Percentiles rank a stretch among this genome's conserved stretches.
These are phyloP conservation scores for Sphaerostilbella broomeana DNA, from an alignment of 2,329 filamentous ascomycete genomes.

Conservation along the genomic window DNA sequence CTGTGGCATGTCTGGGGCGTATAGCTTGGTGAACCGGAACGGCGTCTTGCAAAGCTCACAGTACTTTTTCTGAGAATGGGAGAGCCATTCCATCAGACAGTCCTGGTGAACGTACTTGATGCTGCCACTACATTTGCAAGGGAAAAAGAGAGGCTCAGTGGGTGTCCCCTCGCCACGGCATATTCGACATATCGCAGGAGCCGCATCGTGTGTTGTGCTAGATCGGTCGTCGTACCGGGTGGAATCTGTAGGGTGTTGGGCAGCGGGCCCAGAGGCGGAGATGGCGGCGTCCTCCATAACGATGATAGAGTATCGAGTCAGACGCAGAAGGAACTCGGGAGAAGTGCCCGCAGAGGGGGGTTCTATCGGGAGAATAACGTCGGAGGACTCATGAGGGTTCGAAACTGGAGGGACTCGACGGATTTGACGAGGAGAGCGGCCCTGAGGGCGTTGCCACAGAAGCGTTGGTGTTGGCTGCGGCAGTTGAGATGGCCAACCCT, in stretches of 20 bases:
- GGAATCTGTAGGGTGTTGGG: slow-evolving; percentile 13
- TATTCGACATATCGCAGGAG: slow-evolving; percentile 85
- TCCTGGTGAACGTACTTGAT: slow-evolving; percentile 98
- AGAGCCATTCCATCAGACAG: slow-evolving; percentile 97
- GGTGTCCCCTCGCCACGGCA: slow-evolving; percentile 81
- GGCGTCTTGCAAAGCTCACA: slow-evolving; percentile 99
- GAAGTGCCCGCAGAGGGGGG: slow-evolving; percentile 8
- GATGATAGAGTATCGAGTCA: not conserved
- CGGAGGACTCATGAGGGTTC: slow-evolving; percentile 15
- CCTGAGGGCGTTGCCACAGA: too few relatives aligned
- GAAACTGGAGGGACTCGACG: not conserved
- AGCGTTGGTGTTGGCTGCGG: too few relatives aligned
- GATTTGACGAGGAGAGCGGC: too few relatives aligned
- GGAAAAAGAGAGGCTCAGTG: slow-evolving; percentile 87
- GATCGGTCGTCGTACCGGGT: slow-evolving; percentile 1
- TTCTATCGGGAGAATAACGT: slow-evolving; percentile 6
- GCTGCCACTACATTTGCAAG: slow-evolving; percentile 97
- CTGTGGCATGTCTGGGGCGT: slow-evolving; percentile 87
- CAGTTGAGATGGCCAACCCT: too few relatives aligned
- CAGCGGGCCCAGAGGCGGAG: slow-evolving; percentile 10
- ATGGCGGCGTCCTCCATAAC: slow-evolving; percentile 7
- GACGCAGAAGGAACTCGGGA: not conserved
- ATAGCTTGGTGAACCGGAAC: slow-evolving; percentile 96
- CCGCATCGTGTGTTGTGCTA: slow-evolving; percentile 22
- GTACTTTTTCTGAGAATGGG: slow-evolving; percentile 98